Evolutionary conservation across 2,329 filamentous ascomycete species (phyloP).

Genomic region (Aspergillus pseudoviridinutans): DNA sequence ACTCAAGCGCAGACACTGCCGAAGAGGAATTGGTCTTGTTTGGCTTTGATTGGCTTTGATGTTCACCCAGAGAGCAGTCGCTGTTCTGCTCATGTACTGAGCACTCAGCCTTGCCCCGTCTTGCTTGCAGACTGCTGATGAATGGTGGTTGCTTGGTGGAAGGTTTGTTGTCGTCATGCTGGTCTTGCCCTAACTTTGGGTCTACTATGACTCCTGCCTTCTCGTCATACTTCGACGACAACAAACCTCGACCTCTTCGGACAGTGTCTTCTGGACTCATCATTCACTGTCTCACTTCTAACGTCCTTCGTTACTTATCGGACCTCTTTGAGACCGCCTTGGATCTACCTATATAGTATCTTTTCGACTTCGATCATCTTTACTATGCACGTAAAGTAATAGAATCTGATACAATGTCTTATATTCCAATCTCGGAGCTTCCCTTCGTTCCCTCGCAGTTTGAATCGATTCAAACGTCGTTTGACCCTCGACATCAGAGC

Average conservation of each 20-base stretch:
- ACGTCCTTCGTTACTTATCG: neutral
- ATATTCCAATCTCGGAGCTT: neutral
- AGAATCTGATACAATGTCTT: neutral
- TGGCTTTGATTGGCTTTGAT: neutral
- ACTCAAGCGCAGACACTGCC: neutral
- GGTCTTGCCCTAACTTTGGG: neutral
- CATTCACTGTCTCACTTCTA: neutral
- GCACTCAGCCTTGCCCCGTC: neutral
- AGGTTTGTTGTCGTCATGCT: neutral
- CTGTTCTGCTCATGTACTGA: neutral
- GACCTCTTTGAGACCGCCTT: neutral
- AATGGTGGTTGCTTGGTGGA: neutral
- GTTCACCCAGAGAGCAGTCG: neutral
- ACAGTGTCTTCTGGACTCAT: neutral
- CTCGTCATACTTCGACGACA: neutral
- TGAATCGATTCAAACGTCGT: neutral
- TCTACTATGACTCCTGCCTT: neutral
- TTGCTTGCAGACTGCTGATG: neutral
- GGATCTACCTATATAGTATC: neutral
- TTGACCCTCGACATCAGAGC: neutral
- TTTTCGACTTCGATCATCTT: neutral
- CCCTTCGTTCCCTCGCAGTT: neutral
- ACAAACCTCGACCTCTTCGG: neutral
- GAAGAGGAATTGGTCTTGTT: neutral
- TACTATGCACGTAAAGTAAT: neutral